Percentiles rank a stretch among this genome's conserved stretches.
Conservation (phyloP, 352 stramenopile species). For the Phytopythium boreale region DNA sequence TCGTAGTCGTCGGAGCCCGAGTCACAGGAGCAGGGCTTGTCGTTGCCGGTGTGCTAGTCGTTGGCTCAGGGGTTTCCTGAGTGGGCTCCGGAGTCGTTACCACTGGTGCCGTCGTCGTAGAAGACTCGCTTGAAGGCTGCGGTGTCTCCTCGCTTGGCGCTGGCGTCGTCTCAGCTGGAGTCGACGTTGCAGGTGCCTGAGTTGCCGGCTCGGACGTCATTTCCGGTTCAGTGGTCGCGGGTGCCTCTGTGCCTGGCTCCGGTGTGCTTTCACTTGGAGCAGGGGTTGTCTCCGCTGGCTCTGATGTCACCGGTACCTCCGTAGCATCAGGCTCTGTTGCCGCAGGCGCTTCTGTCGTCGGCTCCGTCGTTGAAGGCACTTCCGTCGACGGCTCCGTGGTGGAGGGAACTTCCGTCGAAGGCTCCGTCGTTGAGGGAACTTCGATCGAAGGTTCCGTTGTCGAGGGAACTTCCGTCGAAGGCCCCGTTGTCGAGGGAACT, state of each 20-base stretch:
- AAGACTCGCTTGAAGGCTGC: not conserved
- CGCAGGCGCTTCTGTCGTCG: not conserved
- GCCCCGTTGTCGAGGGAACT: slow-evolving; percentile 1
- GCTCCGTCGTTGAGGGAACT: not conserved
- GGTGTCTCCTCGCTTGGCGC: slow-evolving; percentile 12
- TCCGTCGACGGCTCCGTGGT: not conserved
- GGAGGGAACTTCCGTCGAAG: not conserved
- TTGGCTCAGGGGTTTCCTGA: slow-evolving; percentile 3
- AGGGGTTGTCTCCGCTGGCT: not conserved
- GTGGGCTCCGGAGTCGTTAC: not conserved
- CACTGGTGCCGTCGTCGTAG: not conserved
- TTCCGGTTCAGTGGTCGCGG: not conserved
- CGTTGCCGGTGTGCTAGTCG: slow-evolving; percentile 1
- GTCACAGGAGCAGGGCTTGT: slow-evolving; percentile 6
- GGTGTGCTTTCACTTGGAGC: not conserved
- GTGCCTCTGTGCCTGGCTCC: not conserved
- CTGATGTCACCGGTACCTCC: not conserved
- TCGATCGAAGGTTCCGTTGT: not conserved
- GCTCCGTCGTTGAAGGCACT: not conserved
- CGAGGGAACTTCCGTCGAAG: not conserved
- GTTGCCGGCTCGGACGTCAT: not conserved
- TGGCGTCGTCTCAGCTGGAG: not conserved
- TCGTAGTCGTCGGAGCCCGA: not conserved
- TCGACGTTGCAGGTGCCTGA: not conserved
- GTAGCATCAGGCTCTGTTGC: not conserved